Evolutionary conservation across 2,329 filamentous ascomycete genomes (phyloP), one percentile per base, ranked within the genome.

Genomic region (Metarhizium robertsii): DNA sequence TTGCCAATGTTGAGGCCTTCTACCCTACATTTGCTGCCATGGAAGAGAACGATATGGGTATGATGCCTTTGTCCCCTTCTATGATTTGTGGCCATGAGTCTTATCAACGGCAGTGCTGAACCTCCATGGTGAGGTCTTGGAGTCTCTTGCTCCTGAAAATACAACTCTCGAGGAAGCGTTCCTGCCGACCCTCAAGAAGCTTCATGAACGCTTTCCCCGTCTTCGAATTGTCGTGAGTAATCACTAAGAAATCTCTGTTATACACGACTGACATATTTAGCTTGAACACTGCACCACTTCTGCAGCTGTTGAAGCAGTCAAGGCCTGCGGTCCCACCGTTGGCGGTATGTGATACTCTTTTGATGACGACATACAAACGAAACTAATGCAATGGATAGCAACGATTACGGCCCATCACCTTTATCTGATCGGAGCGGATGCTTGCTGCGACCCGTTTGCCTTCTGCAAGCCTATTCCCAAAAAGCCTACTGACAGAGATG

Each of bases 321-420:
- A 80, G 60, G 75, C 81, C 14, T 95, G 90, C 65, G 90, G 90
- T 0, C 80, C 85, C 18, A 88, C 81, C 3, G 92, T 96, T 29
- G 86, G 81, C 0, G 78, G 77, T 73, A 52, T 13, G 43, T 29
- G 38, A 52, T 30, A 8, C 4, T 43, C 4, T 18, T 42, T 20
- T 1, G 43, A n/a, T 4, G 29, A 25, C 5, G 10, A 11, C 11
- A 20, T 8, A 32, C 38, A 8, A 25, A 34, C 16, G n/a, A 14
- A 50, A 20, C 46, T 53, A 51, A 29, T 4, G 46, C 29, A 3
- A 13, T 20, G 2, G 29, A 13, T 36, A 57, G 55, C 55, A 10
- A 92, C 88, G 10, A 90, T 95, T 61, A 96, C 91, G 0, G 88
- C 90, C 2, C 91, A 96, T 66, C 91, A 96, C 65, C 76, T 95